Percentiles rank a stretch among this genome's conserved stretches.
Conservation (phyloP, 148 eudicot species). For the Rhododendron kiyosumense region DNA sequence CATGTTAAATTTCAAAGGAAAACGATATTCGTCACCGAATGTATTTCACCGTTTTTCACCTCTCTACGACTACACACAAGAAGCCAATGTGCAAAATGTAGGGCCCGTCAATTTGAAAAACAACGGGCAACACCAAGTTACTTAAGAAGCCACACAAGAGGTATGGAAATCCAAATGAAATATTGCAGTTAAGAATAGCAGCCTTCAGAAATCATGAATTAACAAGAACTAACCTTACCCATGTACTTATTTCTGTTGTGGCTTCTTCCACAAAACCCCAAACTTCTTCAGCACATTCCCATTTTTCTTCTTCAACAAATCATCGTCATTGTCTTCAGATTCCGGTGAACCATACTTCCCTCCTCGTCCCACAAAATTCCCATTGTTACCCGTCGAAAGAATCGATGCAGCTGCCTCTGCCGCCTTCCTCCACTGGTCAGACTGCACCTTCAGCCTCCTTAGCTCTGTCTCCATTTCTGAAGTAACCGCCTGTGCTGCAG, state of each 20-base stretch:
- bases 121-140: background rate
- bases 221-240: slow-evolving; percentile 9
- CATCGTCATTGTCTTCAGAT: slow-evolving; percentile 59
- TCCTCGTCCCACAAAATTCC: slow-evolving; percentile 60
- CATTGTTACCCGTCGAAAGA: slow-evolving; percentile 57
- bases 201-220: background rate
- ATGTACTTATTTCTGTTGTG: slow-evolving; percentile 49
- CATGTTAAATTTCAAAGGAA: background rate
- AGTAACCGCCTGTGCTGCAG: slow-evolving; percentile 47
- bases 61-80: background rate
- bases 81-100: background rate
- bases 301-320: slow-evolving; percentile 72
- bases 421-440: slow-evolving; percentile 93
- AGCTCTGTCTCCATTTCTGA: slow-evolving; percentile 77
- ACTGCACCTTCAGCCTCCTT: slow-evolving; percentile 75
- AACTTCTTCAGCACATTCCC: slow-evolving; percentile 69
- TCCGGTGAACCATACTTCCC: slow-evolving; percentile 48
- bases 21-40: background rate
- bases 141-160: background rate
- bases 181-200: background rate
- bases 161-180: background rate
- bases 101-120: background rate
- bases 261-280: slow-evolving; percentile 89
- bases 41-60: background rate
- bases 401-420: slow-evolving; percentile 94